Base-by-base conservation (phyloP, 352 stramenopile species). In the Pythium diclinum region DNA sequence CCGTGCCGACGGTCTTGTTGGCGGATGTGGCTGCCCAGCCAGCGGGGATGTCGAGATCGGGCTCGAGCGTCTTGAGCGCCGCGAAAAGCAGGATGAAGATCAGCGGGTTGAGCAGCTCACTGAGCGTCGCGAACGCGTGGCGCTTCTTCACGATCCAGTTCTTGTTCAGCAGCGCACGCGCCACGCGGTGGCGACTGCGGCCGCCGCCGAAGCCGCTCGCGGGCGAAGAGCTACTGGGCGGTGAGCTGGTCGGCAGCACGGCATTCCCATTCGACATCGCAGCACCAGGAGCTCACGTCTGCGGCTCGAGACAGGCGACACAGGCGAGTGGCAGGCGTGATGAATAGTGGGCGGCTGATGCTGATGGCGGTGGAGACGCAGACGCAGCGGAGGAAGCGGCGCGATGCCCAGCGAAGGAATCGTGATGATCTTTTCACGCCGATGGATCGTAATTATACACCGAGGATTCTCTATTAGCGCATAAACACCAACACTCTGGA, bases 101-200 rank as follows among this genome's bases (percentile, higher is more conserved):
- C 59, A 91, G 56, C 14, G 85, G 84, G 25, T 88, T 83, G 16
- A 88, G 63, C 21, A 95, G 40, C 55, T 95, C 81, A 33, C 75
- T 87, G 51, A 78, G 64, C 7, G 79, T 88, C 9, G 82, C 81
- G 33, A 91, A 72, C 32, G 74, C 71, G 56, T 90, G 80, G 14
- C 86, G 78, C 51, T 72, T 72, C 71, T 92, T 92, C 57, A 92
- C 69, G 56, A 80, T 68, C 73, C 74, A 89, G 71, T 95, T 92
- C 73, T 93, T 95, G 16, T 33, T 17, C 46, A 93, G 72, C 21
- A 95, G 69, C 21, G 83, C 78, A 25, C 68, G 62, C 32, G 47
- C 46, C 34, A 67, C 63, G 25, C 38, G 48, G 49, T 32, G 21
- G 14, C n/a, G 32, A 17, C 17, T 19, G 19, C 10, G 40, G 49